These are phyloP conservation scores for Plenodomus biglobosus DNA, from an alignment of 2,329 filamentous ascomycete genomes.

Conservation along the genomic window DNA sequence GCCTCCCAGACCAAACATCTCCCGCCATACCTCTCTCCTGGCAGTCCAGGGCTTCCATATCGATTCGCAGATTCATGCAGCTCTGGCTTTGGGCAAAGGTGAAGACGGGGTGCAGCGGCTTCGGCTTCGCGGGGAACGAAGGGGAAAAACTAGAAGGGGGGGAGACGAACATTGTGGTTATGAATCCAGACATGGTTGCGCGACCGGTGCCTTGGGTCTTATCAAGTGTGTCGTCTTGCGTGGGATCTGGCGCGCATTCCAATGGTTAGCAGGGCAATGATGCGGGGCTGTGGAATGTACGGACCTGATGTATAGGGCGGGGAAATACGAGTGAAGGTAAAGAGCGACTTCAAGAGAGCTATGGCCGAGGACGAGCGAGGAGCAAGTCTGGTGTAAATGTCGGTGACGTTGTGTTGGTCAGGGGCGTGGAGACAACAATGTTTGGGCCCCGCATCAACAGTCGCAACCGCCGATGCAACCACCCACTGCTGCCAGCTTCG, in stretches of 20 bases:
- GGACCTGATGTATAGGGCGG: constrained; percentile 6
- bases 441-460: constrained; percentile 32
- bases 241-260: constrained; percentile 34
- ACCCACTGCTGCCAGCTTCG: constrained; percentile 3
- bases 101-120: constrained; percentile 48
- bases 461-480: constrained; percentile 8
- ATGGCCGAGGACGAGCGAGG: neutral
- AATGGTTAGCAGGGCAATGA: constrained; percentile 36
- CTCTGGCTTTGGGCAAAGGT: constrained; percentile 48
- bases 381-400: neutral
- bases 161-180: constrained; percentile 74
- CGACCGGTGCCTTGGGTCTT: constrained; percentile 17
- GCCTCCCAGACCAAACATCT: constrained; percentile 13
- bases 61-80: constrained; percentile 35
- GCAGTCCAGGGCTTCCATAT: constrained; percentile 19
- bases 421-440: constrained; percentile 7
- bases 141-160: constrained; percentile 34
- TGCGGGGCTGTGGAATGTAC: constrained; percentile 22
- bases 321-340: neutral
- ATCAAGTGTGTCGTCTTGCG: constrained; percentile 18
- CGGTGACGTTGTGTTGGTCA: constrained; percentile 13
- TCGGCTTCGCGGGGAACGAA: constrained; percentile 36
- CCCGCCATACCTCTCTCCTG: constrained; percentile 11
- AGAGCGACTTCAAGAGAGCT: constrained; percentile 6
- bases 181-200: constrained; percentile 69